Percentiles rank a stretch among this genome's conserved stretches.
Evolutionary conservation across 345 rosid genomes (phyloP).

Genomic region (Populus ilicifolia): DNA sequence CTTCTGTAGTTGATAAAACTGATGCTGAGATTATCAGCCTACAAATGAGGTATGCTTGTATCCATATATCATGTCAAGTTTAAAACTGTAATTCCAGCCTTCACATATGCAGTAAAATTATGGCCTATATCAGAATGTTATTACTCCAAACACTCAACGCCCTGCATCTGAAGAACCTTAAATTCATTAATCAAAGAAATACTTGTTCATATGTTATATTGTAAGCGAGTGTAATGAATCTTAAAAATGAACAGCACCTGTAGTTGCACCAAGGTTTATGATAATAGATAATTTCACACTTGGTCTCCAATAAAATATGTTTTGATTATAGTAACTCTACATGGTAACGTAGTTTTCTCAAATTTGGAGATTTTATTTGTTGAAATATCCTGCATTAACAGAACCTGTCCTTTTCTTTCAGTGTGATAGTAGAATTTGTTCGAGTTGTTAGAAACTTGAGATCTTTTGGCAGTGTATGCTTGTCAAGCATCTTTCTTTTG

Average conservation of each 20-base stretch:
- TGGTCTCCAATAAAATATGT: background rate
- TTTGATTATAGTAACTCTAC: background rate
- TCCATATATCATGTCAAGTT: background rate
- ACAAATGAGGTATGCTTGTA: slow-evolving; percentile 68
- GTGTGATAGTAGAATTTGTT: background rate
- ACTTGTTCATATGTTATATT: background rate
- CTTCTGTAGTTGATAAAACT: slow-evolving; percentile 46
- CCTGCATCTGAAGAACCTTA: background rate
- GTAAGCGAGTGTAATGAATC: background rate
- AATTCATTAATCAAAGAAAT: background rate
- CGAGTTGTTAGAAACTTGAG: background rate
- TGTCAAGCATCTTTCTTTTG: background rate
- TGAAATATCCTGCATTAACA: background rate
- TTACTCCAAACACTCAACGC: background rate
- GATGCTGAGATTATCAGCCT: slow-evolving; percentile 65
- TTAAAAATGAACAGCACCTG: background rate
- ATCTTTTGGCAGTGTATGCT: background rate
- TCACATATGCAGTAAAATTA: background rate
- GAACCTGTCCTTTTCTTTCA: background rate
- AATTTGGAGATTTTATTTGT: background rate
- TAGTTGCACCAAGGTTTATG: background rate
- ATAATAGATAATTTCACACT: background rate
- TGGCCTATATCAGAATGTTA: background rate
- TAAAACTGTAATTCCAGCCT: background rate
- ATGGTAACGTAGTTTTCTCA: background rate